These are phyloP conservation scores for Amanita phalloides DNA, from an alignment of 768 basidiomycete species.

Conservation along the genomic window DNA sequence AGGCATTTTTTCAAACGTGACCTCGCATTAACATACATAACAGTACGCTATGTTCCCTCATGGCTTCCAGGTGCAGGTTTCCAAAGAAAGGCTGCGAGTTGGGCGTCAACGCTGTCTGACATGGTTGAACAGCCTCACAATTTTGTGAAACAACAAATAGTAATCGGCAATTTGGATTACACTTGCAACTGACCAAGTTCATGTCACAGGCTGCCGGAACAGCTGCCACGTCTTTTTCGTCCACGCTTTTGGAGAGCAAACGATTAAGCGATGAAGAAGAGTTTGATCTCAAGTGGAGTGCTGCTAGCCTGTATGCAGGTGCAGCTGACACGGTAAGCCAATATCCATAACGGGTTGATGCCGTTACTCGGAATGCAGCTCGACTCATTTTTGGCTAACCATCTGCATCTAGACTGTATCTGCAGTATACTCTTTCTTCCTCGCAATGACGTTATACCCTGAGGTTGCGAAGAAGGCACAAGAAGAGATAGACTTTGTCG, in stretches of 20 bases:
- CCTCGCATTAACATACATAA: constrained; percentile 3
- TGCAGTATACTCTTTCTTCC: constrained; percentile 47
- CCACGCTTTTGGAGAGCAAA: constrained; percentile 42
- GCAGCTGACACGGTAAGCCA: constrained; percentile 43
- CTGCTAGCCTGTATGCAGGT: constrained; percentile 48
- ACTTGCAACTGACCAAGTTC: constrained; percentile 1
- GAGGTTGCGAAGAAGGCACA: constrained; percentile 49
- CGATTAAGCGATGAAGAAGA: constrained; percentile 44
- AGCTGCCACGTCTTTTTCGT: constrained; percentile 47
- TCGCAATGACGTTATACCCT: constrained; percentile 49
- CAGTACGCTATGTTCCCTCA: constrained; percentile 47
- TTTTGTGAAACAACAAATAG: constrained; percentile 55
- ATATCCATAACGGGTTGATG: neutral
- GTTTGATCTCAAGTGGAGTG: constrained; percentile 55
- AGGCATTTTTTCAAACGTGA: constrained; percentile 1
- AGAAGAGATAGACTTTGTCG: constrained; percentile 46
- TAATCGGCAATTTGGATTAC: constrained; percentile 14
- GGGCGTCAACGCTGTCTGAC: constrained; percentile 40
- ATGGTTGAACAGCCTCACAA: constrained; percentile 47
- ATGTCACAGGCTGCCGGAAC: constrained; percentile 42
- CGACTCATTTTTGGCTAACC: constrained; percentile 5
- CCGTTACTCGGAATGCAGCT: neutral
- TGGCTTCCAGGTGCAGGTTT: constrained; percentile 61
- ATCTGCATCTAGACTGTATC: constrained; percentile 42
- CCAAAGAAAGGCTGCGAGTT: constrained; percentile 38